Evolutionary conservation across 768 basidiomycete species (phyloP).

Genomic region (Serendipita indica): DNA sequence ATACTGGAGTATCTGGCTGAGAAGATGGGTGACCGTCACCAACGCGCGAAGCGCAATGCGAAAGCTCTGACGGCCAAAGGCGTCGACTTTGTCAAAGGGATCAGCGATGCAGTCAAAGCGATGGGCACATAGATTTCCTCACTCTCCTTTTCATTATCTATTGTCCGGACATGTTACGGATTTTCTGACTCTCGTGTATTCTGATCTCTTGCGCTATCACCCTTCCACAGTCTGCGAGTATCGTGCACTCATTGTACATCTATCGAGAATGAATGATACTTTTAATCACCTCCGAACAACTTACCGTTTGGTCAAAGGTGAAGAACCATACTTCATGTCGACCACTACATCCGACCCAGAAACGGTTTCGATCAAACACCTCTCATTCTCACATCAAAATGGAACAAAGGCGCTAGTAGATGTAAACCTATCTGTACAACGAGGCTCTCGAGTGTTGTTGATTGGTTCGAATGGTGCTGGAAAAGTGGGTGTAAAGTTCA

Average conservation of each 20-base stretch:
- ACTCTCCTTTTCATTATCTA: neutral
- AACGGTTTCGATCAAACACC: neutral
- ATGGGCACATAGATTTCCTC: neutral
- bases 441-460: constrained; percentile 70
- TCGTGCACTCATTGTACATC: no score
- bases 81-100: neutral
- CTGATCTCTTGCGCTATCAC: neutral
- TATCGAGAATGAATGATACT: no score
- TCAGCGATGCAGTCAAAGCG: no score
- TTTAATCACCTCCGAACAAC: no score
- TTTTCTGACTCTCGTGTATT: neutral
- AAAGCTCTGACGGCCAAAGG: neutral
- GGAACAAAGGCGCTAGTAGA: constrained; percentile 36
- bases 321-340: neutral
- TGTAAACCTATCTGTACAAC: constrained; percentile 49
- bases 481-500: neutral
- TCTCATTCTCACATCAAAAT: constrained; percentile 3
- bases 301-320: no score
- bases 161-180: neutral
- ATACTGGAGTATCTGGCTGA: neutral
- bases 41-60: neutral
- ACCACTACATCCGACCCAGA: neutral
- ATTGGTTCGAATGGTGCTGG: constrained; percentile 89
- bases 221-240: no score
- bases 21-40: neutral